phyloP scores from a whole-genome alignment of 2,329 filamentous ascomycete species.

The Aureobasidium sp. region DNA sequence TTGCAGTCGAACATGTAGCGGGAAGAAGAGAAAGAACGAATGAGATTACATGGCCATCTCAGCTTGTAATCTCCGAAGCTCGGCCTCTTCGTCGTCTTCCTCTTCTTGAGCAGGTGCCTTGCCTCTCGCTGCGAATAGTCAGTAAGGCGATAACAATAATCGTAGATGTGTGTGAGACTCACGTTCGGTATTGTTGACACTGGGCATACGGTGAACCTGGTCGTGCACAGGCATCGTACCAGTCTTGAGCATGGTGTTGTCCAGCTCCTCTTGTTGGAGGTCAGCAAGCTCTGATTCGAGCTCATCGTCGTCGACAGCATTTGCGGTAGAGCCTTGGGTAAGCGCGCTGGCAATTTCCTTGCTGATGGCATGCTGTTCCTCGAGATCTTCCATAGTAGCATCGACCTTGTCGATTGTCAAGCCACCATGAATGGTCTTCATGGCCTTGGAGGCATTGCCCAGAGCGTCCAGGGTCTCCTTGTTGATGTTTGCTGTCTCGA shows the following conservation, averaged over 20 bases:
- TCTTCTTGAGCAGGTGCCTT: constrained; percentile 45
- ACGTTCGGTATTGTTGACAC: constrained; percentile 68
- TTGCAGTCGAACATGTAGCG: constrained; percentile 10
- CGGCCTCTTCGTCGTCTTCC: constrained; percentile 94
- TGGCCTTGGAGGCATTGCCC: constrained; percentile 82
- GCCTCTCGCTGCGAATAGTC: constrained; percentile 34
- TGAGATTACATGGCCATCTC: constrained; percentile 83
- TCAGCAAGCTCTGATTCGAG: constrained; percentile 78
- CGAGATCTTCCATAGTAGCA: constrained; percentile 84
- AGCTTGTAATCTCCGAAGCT: constrained; percentile 84
- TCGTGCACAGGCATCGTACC: constrained; percentile 77
- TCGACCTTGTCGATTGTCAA: constrained; percentile 94
- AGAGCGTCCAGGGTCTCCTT: constrained; percentile 91
- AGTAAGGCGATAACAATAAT: constrained; percentile 21
- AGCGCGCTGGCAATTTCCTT: constrained; percentile 89
- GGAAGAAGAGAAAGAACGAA: background rate
- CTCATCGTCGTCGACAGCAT: constrained; percentile 77
- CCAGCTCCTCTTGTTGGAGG: constrained; percentile 85
- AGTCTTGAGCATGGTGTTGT: constrained; percentile 88
- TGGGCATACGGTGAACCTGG: constrained; percentile 68
- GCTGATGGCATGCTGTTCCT: constrained; percentile 86
- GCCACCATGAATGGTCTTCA: constrained; percentile 86
- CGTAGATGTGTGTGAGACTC: constrained; percentile 36
- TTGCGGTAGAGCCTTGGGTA: constrained; percentile 57
- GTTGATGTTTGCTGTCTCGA: constrained; percentile 98